Percentiles rank a stretch among this genome's conserved stretches.
phyloP scores from a whole-genome alignment of 495 filamentous ascomycete genomes.

The Neurospora africana region DNA sequence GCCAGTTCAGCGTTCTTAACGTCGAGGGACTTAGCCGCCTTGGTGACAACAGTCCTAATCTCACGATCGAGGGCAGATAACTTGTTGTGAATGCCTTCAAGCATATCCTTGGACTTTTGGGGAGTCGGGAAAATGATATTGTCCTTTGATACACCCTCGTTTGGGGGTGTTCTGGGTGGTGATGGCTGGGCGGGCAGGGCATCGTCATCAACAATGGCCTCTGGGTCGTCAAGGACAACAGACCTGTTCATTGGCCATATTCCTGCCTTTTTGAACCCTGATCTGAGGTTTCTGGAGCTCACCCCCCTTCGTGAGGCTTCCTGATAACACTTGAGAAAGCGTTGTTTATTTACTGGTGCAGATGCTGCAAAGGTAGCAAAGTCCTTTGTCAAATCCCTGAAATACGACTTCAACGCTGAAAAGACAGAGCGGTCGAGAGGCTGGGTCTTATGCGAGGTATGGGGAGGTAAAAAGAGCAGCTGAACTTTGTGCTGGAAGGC shows the following conservation, averaged over 20 bases:
- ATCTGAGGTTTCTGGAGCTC: background rate
- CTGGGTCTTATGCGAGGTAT: slow-evolving; percentile 6
- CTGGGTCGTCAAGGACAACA: background rate
- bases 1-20: too few species aligned
- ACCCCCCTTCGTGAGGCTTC: background rate
- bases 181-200: background rate
- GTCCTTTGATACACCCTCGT: too few species aligned
- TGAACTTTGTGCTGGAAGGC: background rate
- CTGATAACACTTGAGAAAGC: background rate
- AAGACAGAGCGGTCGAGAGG: slow-evolving; percentile 1
- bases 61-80: too few species aligned
- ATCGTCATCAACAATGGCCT: background rate
- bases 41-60: too few species aligned
- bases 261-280: slow-evolving; percentile 1
- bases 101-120: too few species aligned
- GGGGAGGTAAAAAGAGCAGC: slow-evolving; percentile 2
- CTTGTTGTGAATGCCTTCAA: too few species aligned
- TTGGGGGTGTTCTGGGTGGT: too few species aligned
- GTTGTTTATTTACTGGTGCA: background rate
- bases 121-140: too few species aligned
- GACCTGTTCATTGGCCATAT: slow-evolving; percentile 1
- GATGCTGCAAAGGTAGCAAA: background rate
- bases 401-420: background rate
- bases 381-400: background rate
- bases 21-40: too few species aligned